A percentile compares a stretch with the other conserved stretches of the same genome.
Evolutionary conservation across 164 flowering plant species (phyloP).

Genomic region (Hamamelis virginiana): DNA sequence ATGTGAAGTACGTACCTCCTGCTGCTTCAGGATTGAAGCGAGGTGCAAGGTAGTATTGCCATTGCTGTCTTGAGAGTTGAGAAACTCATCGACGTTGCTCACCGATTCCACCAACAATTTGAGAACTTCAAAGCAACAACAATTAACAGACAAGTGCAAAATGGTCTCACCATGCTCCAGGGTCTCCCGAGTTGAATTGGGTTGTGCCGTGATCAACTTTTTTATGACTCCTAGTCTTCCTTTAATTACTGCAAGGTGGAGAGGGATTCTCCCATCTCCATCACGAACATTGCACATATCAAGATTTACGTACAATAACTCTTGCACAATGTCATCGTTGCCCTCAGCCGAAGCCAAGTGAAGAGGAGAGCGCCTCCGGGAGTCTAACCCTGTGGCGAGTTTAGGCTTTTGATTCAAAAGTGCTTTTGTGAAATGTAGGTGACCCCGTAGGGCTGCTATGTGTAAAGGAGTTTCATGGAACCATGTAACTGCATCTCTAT

Average conservation of each 20-base stretch:
- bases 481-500: not conserved
- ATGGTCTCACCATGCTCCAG: conserved; percentile 2
- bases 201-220: not conserved
- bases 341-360: conserved; percentile 17
- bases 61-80: not conserved
- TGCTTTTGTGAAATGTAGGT: not conserved
- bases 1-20: conserved; percentile 25
- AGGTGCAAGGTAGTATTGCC: conserved; percentile 21
- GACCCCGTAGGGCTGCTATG: conserved; percentile 10
- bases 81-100: not conserved
- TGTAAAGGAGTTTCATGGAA: conserved; percentile 8
- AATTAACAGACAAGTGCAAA: conserved; percentile 15
- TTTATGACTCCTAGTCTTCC: conserved; percentile 8
- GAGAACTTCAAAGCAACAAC: conserved; percentile 14
- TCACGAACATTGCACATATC: not conserved
- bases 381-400: conserved; percentile 5
- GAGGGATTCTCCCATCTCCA: conserved; percentile 10
- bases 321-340: conserved; percentile 4
- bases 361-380: not conserved
- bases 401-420: conserved; percentile 4
- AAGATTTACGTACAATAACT: not conserved
- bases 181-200: not conserved
- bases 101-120: conserved; percentile 6
- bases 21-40: conserved; percentile 10
- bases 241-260: conserved; percentile 11